Conservation (phyloP, 129 eudicot genomes). For the Calendula officinalis region DNA sequence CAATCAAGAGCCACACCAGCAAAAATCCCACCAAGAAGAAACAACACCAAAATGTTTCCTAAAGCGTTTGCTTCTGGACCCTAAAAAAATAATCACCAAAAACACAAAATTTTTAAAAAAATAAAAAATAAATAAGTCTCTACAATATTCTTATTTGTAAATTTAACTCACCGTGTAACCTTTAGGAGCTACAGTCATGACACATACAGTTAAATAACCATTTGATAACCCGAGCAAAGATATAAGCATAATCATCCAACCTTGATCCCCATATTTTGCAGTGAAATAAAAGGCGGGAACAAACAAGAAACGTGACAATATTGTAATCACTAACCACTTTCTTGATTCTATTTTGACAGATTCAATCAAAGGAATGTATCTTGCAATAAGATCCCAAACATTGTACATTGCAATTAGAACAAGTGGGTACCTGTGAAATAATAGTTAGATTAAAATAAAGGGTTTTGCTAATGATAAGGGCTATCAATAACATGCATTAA, state of each 20-base stretch:
- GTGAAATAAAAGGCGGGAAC: slow-evolving; percentile 68
- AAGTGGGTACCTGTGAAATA: slow-evolving; percentile 45
- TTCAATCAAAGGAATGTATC: slow-evolving; percentile 55
- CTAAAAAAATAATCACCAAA: slow-evolving; percentile 10
- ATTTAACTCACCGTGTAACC: slow-evolving; percentile 53
- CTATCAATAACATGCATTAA: no score
- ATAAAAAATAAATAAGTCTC: not conserved
- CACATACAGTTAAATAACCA: slow-evolving; percentile 71
- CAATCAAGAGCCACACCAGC: slow-evolving; percentile 65
- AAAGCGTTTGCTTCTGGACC: slow-evolving; percentile 77
- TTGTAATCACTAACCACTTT: slow-evolving; percentile 40
- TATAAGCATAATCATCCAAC: slow-evolving; percentile 64
- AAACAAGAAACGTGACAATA: slow-evolving; percentile 47
- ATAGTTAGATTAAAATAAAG: not conserved
- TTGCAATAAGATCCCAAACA: slow-evolving; percentile 44
- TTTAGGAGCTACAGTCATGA: slow-evolving; percentile 53
- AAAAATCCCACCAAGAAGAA: slow-evolving; percentile 56
- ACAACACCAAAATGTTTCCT: slow-evolving; percentile 56
- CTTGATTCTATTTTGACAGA: slow-evolving; percentile 44
- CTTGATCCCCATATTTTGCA: slow-evolving; percentile 63
- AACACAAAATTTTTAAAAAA: not conserved
- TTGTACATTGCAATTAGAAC: slow-evolving; percentile 65
- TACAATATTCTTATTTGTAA: not conserved
- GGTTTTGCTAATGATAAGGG: no score
- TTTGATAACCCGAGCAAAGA: slow-evolving; percentile 56